Evolutionary conservation across 352 stramenopile species (phyloP).

Genomic region (Pythium phragmitis): DNA sequence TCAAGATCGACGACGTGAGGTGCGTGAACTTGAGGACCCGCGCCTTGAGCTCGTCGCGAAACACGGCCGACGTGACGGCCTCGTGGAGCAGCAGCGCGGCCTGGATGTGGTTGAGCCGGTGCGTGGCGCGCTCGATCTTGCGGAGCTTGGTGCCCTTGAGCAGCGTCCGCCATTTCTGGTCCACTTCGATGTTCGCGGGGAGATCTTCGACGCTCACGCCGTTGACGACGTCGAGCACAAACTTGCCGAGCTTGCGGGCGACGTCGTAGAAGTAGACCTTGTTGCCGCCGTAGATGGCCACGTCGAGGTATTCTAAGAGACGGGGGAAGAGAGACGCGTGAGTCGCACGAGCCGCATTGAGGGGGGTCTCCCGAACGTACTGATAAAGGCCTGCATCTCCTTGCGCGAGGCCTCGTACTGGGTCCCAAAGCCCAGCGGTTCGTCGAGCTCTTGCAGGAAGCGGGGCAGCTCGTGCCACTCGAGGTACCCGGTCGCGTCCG

Average conservation of each 20-base stretch:
- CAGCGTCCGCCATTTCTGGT: constrained; percentile 52
- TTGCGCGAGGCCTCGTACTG: constrained; percentile 41
- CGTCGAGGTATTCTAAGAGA: constrained; percentile 41
- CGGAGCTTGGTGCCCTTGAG: constrained; percentile 51
- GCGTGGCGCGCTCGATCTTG: constrained; percentile 46
- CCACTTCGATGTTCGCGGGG: constrained; percentile 44
- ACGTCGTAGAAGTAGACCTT: constrained; percentile 63
- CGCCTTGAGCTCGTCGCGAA: constrained; percentile 55
- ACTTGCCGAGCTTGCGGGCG: constrained; percentile 53
- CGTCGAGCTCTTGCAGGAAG: constrained; percentile 63
- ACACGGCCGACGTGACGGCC: constrained; percentile 51
- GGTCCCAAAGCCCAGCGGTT: constrained; percentile 62
- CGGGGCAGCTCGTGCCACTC: constrained; percentile 56
- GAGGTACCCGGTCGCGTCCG: constrained; percentile 72
- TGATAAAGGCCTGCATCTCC: constrained; percentile 55
- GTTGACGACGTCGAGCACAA: constrained; percentile 59
- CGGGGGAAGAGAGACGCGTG: no score
- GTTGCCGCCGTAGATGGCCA: constrained; percentile 52
- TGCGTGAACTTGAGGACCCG: constrained; percentile 51
- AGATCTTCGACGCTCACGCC: constrained; percentile 42
- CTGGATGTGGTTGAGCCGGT: constrained; percentile 54
- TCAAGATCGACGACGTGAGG: constrained; percentile 28
- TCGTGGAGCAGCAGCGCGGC: constrained; percentile 48
- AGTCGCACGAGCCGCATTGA: not conserved
- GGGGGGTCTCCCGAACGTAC: constrained; percentile 24